phyloP scores from a whole-genome alignment of 805 yeast genomes.

The Starmerella cellae region DNA sequence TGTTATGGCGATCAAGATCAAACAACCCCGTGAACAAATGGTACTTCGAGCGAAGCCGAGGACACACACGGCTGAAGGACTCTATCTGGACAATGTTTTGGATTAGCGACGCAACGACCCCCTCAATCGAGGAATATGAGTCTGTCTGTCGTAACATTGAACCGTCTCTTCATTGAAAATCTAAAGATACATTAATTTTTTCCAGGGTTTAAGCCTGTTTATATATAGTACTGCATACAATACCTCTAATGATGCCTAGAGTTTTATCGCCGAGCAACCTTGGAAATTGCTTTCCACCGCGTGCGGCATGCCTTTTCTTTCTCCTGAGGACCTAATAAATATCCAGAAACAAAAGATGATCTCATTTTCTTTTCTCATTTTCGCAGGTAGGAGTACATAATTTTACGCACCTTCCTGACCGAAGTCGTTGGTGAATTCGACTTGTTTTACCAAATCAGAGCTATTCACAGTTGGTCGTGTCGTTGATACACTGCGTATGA shows the following conservation, averaged over 20 bases:
- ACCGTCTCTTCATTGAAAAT: constrained; percentile 33
- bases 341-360: too few relatives aligned
- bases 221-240: too few relatives aligned
- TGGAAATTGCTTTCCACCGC: too few relatives aligned
- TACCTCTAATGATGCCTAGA: too few relatives aligned
- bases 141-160: constrained; percentile 43
- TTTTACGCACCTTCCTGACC: constrained; percentile 71
- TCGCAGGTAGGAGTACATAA: too few relatives aligned
- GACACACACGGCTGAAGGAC: constrained; percentile 41
- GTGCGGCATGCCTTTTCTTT: too few relatives aligned
- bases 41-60: constrained; percentile 86
- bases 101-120: constrained; percentile 27
- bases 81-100: constrained; percentile 35
- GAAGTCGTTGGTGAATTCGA: constrained; percentile 81
- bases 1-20: constrained; percentile 81
- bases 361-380: too few relatives aligned
- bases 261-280: too few relatives aligned
- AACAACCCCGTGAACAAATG: constrained; percentile 90
- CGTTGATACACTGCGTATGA: constrained; percentile 77
- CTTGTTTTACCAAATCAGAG: constrained; percentile 67
- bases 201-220: too few relatives aligned
- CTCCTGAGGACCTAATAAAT: too few relatives aligned
- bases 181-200: too few relatives aligned
- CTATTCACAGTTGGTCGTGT: constrained; percentile 92
- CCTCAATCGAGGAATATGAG: constrained; percentile 36